Percentiles rank a stretch among this genome's conserved stretches.
Evolutionary conservation across 2,329 filamentous ascomycete genomes (phyloP).

Genomic region (Colletotrichum chrysophilum): DNA sequence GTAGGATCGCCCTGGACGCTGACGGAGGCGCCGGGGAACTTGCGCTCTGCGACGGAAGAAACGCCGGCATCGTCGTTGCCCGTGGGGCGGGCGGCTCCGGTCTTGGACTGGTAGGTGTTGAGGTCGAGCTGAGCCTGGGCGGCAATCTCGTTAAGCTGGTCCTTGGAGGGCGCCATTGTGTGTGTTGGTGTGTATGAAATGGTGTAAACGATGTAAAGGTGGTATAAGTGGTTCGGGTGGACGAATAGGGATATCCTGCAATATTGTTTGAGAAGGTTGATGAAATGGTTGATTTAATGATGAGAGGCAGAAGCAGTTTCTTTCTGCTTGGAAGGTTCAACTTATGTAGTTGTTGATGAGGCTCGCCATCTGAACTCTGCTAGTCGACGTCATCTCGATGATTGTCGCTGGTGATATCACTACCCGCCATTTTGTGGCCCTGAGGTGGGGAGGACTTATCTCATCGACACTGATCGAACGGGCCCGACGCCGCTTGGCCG

Average conservation of each 20-base stretch:
- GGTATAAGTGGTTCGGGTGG: not conserved
- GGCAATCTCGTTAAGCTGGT: slow-evolving; percentile 48
- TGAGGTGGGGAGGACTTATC: slow-evolving; percentile 2
- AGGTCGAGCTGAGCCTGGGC: slow-evolving; percentile 51
- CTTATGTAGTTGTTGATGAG: slow-evolving; percentile 11
- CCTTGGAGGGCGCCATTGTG: slow-evolving; percentile 31
- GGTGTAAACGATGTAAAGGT: not conserved
- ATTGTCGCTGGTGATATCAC: slow-evolving; percentile 19
- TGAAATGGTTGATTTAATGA: not conserved
- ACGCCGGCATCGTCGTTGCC: slow-evolving; percentile 47
- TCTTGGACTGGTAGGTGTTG: slow-evolving; percentile 54
- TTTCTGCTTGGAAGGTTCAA: not conserved
- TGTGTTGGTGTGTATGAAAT: not conserved
- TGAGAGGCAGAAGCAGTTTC: not conserved
- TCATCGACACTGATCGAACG: slow-evolving; percentile 19
- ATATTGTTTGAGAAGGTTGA: not conserved
- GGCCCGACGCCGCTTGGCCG: not conserved
- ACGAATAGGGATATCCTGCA: too few relatives aligned
- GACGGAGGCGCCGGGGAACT: slow-evolving; percentile 47
- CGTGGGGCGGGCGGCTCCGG: slow-evolving; percentile 43
- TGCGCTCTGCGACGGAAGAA: slow-evolving; percentile 42
- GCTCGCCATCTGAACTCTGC: slow-evolving; percentile 3
- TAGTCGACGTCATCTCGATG: slow-evolving; percentile 21
- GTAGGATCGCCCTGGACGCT: slow-evolving; percentile 46
- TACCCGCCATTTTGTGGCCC: slow-evolving; percentile 21